Base-by-base conservation (phyloP, 2,329 filamentous ascomycete genomes). In the Exophiala viscosa region DNA sequence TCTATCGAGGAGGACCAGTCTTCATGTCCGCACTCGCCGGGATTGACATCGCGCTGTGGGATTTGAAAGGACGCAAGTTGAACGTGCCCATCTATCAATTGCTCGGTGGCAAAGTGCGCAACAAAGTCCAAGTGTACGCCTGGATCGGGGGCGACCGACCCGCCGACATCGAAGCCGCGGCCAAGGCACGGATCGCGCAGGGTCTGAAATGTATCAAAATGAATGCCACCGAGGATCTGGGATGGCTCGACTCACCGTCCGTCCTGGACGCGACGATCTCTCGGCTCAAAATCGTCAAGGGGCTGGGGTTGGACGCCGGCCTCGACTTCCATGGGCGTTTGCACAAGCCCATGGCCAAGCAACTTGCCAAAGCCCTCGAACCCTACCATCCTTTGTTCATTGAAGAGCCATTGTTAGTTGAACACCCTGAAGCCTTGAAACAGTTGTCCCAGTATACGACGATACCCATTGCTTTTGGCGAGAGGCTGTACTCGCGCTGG, bases 41-140 rank as follows among this genome's bases (percentile, higher is more conserved):
- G 2, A 82, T 91, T 46, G 87, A 91, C 64, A 91, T 91, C 66
- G 87, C 87, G 0, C 71, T 90, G 0, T 91, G 87, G 87, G 87
- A 90, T 69, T 72, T 90, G 15, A 90, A 90, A 71, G 81, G 57
- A 13, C 73, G 81, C 42, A 79, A 76, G 56, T 69, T 85, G 2
- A 78, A 79, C 6, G 82, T 90, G 0, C 87, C 87, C 0, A 79
- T 91, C 43, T 84, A 89, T 62, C 80, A 89, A 59, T 74, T 92
- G 0, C 76, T 91, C 0, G 88, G 88, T 3, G 88, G 87, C 3
- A 88, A 88, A 49, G 67, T 91, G 1, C 77, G 86, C 35, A 73
- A 83, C 55, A 84, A 82, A 60, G 70, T 87, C 11, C 80, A 82
- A 57, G 85, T 88, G 0, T 89, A 89, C 63, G 82, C 82, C 7